Percentiles rank a stretch among this genome's conserved stretches.
Evolutionary conservation across 495 filamentous ascomycete genomes (phyloP).

Genomic region (Tuber borchii): DNA sequence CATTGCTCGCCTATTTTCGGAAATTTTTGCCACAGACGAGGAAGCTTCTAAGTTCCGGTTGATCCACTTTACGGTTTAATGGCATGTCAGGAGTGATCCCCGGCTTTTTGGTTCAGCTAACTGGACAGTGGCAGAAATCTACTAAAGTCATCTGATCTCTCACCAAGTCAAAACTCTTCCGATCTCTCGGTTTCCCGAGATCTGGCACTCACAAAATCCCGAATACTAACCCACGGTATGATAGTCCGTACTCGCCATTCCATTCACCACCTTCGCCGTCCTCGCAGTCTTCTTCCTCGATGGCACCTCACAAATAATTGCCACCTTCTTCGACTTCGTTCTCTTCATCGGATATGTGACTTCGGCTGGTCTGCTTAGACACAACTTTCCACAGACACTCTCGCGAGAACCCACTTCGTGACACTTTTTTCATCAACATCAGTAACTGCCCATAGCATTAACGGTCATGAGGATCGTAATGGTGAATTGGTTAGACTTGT

Average conservation of each 20-base stretch:
- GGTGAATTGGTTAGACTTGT: slow-evolving; percentile 23
- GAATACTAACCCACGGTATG: neutral
- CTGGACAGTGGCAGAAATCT: too few species aligned
- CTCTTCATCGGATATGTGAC: slow-evolving; percentile 33
- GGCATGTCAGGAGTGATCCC: too few species aligned
- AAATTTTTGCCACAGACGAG: too few species aligned
- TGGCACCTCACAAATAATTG: slow-evolving; percentile 18
- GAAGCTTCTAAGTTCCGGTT: too few species aligned
- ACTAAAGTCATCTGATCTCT: too few species aligned
- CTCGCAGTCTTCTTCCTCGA: slow-evolving; percentile 26
- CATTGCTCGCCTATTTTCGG: too few species aligned
- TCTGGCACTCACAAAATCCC: neutral
- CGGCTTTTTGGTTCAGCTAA: too few species aligned
- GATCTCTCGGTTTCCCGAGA: too few species aligned
- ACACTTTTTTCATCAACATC: slow-evolving; percentile 5
- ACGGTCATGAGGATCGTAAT: slow-evolving; percentile 2
- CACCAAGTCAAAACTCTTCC: too few species aligned
- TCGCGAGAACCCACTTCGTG: slow-evolving; percentile 18
- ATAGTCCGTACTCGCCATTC: slow-evolving; percentile 27
- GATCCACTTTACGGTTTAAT: too few species aligned
- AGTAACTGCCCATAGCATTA: slow-evolving; percentile 7
- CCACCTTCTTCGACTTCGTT: slow-evolving; percentile 33
- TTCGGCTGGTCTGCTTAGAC: slow-evolving; percentile 18
- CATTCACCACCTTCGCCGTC: slow-evolving; percentile 30
- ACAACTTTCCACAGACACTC: slow-evolving; percentile 26